Evolutionary conservation across 257 asterid species (phyloP), one percentile per base, ranked within the genome.

Genomic region (Nicotiana obtusifolia): DNA sequence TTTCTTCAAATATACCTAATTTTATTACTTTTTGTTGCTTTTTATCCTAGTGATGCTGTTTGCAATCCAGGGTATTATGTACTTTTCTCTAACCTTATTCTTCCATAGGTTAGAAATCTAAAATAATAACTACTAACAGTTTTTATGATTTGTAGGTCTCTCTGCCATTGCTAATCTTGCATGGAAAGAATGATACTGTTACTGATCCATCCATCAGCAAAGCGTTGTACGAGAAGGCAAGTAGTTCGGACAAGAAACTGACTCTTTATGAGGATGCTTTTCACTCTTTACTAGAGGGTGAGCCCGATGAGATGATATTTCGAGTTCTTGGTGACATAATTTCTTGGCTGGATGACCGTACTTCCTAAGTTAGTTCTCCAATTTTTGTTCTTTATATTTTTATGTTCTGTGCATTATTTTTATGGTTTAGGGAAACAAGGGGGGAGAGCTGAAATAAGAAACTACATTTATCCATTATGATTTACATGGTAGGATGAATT

Each of bases 141-240:
- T 41, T 28, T 75, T 1, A 22, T 47, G 4, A 64, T 57, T 79
- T 79, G 79, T 37, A 91, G 96, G 94, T 92, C 61, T 52, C 91
- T 1, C 80, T 92, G 66, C 90, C 97, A 35, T 84, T 92, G 84
- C 84, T 92, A 35, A 87, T 92, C 78, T 82, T 90, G 24, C 97
- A 92, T 59, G 97, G 97, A 22, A 89, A 87, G 81, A 87, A 83
- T 0, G 97, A 92, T 56, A 86, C 76, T 8, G 91, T 92, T 82
- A 92, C 94, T 0, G 97, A 93, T 69, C 91, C 94, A 59, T 89
- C 91, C 0, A 91, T 90, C 86, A 91, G 96, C 60, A 82, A 87
- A 77, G 87, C 87, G 0, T 82, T 91, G 84, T 87, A 89, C 19
- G 96, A 91, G 84, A 89, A 88, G 82, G 94, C 96, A 10, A 89